A percentile compares a stretch with the other conserved stretches of the same genome.
Conservation (phyloP, 1,139 yeast genomes). For the Taphrina flavorubra region DNA sequence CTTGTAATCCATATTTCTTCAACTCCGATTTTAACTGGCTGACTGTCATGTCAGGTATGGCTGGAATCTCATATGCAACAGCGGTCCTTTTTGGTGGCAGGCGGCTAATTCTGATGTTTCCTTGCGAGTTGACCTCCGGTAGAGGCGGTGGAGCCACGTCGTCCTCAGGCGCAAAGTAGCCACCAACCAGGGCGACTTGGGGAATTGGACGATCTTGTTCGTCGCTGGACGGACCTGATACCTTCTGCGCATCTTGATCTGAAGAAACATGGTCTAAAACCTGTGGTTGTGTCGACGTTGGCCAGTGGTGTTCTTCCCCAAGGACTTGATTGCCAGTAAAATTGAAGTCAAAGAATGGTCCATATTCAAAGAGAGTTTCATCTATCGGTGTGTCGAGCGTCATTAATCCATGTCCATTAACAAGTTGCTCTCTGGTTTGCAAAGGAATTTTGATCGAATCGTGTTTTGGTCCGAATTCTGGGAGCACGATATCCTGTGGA, state of each 20-base stretch:
- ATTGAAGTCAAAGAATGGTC: conserved; percentile 26
- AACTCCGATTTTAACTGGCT: conserved; percentile 30
- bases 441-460: neutral
- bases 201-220: conserved; percentile 20
- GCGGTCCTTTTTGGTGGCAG: conserved; percentile 25
- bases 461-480: neutral
- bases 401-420: neutral
- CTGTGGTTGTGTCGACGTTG: neutral
- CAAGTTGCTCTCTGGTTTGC: neutral
- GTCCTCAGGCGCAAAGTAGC: conserved; percentile 23
- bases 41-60: conserved; percentile 36
- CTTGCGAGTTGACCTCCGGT: conserved; percentile 34
- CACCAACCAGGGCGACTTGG: conserved; percentile 25
- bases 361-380: conserved; percentile 32
- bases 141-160: neutral
- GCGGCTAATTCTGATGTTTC: conserved; percentile 22
- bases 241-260: neutral
- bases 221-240: neutral
- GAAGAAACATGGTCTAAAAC: neutral
- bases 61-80: conserved; percentile 24
- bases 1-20: conserved; percentile 17
- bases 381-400: conserved; percentile 15
- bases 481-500: neutral
- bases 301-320: neutral
- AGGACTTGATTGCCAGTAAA: neutral